Evolutionary conservation across 2,329 filamentous ascomycete species (phyloP), one percentile per base, ranked within the genome.

Genomic region (Fusarium sp.): DNA sequence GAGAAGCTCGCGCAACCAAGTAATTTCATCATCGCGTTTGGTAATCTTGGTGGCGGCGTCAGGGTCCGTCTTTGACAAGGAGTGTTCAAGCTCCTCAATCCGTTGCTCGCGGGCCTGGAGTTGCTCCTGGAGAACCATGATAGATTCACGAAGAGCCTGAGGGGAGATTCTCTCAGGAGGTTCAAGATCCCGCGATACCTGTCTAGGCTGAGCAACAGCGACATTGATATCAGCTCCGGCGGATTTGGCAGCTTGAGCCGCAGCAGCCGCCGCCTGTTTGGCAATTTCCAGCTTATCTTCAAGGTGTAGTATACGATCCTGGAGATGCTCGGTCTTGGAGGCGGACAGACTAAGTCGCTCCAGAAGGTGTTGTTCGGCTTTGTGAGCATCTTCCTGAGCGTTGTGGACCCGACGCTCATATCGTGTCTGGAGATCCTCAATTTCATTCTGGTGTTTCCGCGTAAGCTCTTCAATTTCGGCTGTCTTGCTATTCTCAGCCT

Each of bases 41-140:
- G 94, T 92, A 76, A 98, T 90, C 84, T 96, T 97, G 55, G 85
- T 87, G 4, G 93, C 89, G 0, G 94, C 92, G 44, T 97, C 93
- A 13, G 91, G 91, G 76, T 97, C 94, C 6, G 92, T 82, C 66
- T 89, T 87, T 22, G 89, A 84, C 12, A 94, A 85, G 57, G 91
- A 87, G 57, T 91, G 88, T 81, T 97, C 94, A 17, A 98, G 91
- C 70, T 92, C 90, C 80, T 99, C 96, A 74, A 98, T 97, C 42
- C 90, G 91, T 67, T 92, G 89, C 83, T 99, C 96, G 58, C 96
- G 94, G 76, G 96, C 94, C 81, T 98, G 96, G 11, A 99, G 88
- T 81, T 99, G 96, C 81, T 98, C 95, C 83, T 99, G 96, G 31
- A 99, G 86, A 22, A 98, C 96, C 83, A 97, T 91, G 79, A 99